Evolutionary conservation across 179 eudicot genomes (phyloP).

Genomic region (Gypsophila paniculata): DNA sequence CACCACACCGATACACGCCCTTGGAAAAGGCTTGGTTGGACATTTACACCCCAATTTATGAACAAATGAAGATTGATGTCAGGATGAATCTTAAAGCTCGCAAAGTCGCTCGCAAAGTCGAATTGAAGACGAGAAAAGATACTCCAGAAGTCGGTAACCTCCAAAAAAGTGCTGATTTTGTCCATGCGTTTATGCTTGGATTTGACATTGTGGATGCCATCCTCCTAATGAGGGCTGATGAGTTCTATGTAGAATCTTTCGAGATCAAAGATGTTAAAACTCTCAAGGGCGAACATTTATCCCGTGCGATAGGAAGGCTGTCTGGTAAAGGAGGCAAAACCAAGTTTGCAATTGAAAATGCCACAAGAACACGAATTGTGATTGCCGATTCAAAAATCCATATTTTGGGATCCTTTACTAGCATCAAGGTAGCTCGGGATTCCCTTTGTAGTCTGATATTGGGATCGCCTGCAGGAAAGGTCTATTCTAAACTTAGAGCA

Average conservation of each 20-base stretch:
- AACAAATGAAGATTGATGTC: constrained; percentile 72
- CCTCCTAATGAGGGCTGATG: constrained; percentile 62
- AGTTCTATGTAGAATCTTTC: constrained; percentile 63
- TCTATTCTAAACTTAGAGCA: constrained; percentile 72
- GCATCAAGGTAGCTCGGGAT: constrained; percentile 62
- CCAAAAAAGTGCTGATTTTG: constrained; percentile 73
- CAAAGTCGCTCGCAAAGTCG: constrained; percentile 59
- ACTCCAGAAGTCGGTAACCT: constrained; percentile 72
- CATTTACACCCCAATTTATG: constrained; percentile 59
- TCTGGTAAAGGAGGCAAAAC: constrained; percentile 81
- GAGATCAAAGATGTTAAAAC: constrained; percentile 85
- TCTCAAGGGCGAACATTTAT: constrained; percentile 64
- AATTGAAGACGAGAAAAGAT: constrained; percentile 60
- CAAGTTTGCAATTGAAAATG: constrained; percentile 77
- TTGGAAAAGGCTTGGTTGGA: constrained; percentile 72
- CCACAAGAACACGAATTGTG: constrained; percentile 69
- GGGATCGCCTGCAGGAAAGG: constrained; percentile 90
- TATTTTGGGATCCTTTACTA: constrained; percentile 57
- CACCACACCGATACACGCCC: constrained; percentile 68
- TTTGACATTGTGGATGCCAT: constrained; percentile 65
- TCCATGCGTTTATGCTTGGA: constrained; percentile 79
- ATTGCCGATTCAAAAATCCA: constrained; percentile 67
- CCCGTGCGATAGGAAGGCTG: constrained; percentile 72
- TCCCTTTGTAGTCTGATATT: constrained; percentile 71
- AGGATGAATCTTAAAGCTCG: constrained; percentile 74